Evolutionary conservation across 768 basidiomycete genomes (phyloP).

Genomic region (Naganishia onofrii): DNA sequence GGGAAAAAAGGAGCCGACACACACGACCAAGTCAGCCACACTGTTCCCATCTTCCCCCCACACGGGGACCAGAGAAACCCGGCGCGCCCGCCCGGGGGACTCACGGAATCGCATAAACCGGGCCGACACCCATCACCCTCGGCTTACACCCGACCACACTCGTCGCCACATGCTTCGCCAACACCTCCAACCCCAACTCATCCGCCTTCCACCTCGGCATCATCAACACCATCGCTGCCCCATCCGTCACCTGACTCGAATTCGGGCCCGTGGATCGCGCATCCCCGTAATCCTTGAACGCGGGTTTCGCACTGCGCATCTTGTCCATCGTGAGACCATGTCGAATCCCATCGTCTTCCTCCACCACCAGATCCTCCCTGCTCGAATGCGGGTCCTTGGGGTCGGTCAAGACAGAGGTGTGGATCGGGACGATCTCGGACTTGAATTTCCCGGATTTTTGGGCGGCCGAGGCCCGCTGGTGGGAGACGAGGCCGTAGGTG

Average conservation of each 20-base stretch:
- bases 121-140: conserved; percentile 68
- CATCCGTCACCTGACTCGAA: conserved; percentile 80
- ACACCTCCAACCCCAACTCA: conserved; percentile 65
- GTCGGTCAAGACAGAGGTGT: conserved; percentile 32
- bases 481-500: conserved; percentile 62
- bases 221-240: conserved; percentile 73
- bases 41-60: no score
- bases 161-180: conserved; percentile 77
- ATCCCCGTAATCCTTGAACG: conserved; percentile 80
- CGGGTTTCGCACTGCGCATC: conserved; percentile 65
- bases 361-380: conserved; percentile 57
- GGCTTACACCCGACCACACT: conserved; percentile 66
- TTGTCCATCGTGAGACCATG: conserved; percentile 68
- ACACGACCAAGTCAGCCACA: no score
- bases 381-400: conserved; percentile 39
- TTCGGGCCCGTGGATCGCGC: conserved; percentile 77
- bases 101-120: conserved; percentile 33
- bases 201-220: conserved; percentile 80
- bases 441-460: conserved; percentile 65
- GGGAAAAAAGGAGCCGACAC: no score
- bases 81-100: background rate
- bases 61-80: no score
- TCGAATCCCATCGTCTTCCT: conserved; percentile 73
- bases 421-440: conserved; percentile 71
- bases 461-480: conserved; percentile 73